Evolutionary conservation across 2,329 filamentous ascomycete species (phyloP).

Genomic region (Phaeoacremonium minimum): DNA sequence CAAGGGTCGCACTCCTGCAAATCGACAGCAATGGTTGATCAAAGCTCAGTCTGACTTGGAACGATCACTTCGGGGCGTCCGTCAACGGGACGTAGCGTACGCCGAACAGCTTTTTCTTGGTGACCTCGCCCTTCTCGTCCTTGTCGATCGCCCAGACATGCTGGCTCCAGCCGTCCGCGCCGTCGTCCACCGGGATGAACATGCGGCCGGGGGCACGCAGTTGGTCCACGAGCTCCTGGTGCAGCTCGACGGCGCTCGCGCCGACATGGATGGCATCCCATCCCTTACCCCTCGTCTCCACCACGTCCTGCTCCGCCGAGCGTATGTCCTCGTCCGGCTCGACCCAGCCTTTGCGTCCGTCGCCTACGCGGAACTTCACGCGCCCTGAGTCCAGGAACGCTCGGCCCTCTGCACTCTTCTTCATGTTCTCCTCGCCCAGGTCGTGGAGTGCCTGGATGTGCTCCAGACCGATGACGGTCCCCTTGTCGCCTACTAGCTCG

Average conservation of each 20-base stretch:
- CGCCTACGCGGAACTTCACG: constrained; percentile 70
- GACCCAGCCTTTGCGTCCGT: constrained; percentile 65
- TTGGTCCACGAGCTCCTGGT: constrained; percentile 70
- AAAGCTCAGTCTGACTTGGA: too few relatives aligned
- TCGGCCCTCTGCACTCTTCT: constrained; percentile 54
- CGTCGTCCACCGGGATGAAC: constrained; percentile 72
- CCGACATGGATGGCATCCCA: constrained; percentile 98
- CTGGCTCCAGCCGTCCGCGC: constrained; percentile 43
- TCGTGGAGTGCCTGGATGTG: constrained; percentile 64
- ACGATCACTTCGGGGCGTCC: constrained; percentile 53
- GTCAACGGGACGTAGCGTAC: constrained; percentile 77
- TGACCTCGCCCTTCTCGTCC: constrained; percentile 57
- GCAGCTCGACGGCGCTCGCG: constrained; percentile 73
- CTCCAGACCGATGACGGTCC: constrained; percentile 66
- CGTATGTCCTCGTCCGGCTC: constrained; percentile 24
- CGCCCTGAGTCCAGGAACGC: constrained; percentile 57
- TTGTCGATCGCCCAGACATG: constrained; percentile 74
- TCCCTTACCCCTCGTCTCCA: constrained; percentile 43
- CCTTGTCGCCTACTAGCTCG: constrained; percentile 58
- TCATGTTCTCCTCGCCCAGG: constrained; percentile 61
- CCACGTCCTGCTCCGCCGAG: constrained; percentile 36
- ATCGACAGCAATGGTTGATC: too few relatives aligned
- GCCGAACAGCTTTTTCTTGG: constrained; percentile 59
- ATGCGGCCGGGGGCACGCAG: constrained; percentile 73
- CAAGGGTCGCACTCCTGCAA: too few relatives aligned